Evolutionary conservation across 164 flowering plant species (phyloP).

Genomic region (Aristolochia contorta): DNA sequence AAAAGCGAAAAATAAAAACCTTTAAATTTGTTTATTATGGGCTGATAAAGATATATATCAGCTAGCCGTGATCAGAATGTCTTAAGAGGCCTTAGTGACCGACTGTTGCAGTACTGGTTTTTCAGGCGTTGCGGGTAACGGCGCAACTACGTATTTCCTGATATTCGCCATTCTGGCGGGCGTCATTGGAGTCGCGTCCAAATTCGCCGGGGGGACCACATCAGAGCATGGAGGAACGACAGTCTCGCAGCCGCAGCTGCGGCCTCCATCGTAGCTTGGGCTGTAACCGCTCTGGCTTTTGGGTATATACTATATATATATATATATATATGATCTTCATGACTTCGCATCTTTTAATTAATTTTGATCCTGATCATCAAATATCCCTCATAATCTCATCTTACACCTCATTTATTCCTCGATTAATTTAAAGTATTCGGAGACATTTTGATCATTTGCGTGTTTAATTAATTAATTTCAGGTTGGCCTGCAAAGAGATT

Average conservation of each 20-base stretch:
- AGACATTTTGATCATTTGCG: background rate
- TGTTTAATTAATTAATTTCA: slow-evolving; percentile 4
- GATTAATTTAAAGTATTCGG: background rate
- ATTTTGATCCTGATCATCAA: no score
- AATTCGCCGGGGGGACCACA: slow-evolving; percentile 63
- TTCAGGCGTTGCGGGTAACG: slow-evolving; percentile 49
- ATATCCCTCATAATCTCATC: no score
- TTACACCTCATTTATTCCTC: no score
- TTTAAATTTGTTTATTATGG: no score
- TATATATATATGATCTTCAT: no score
- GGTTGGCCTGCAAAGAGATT: slow-evolving; percentile 87
- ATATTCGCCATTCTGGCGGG: slow-evolving; percentile 52
- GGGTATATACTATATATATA: no score
- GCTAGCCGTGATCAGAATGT: no score
- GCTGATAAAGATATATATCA: no score
- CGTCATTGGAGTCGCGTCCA: slow-evolving; percentile 60
- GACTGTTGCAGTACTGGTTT: no score
- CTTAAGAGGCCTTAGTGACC: no score
- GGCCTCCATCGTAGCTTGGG: slow-evolving; percentile 66
- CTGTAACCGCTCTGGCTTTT: slow-evolving; percentile 71
- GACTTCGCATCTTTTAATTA: no score
- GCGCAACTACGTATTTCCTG: slow-evolving; percentile 53
- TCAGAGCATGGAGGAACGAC: slow-evolving; percentile 77
- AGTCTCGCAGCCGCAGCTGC: slow-evolving; percentile 76
- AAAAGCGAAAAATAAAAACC: no score